Evolutionary conservation across 495 filamentous ascomycete species (phyloP).

Genomic region (Amorphotheca resinae): DNA sequence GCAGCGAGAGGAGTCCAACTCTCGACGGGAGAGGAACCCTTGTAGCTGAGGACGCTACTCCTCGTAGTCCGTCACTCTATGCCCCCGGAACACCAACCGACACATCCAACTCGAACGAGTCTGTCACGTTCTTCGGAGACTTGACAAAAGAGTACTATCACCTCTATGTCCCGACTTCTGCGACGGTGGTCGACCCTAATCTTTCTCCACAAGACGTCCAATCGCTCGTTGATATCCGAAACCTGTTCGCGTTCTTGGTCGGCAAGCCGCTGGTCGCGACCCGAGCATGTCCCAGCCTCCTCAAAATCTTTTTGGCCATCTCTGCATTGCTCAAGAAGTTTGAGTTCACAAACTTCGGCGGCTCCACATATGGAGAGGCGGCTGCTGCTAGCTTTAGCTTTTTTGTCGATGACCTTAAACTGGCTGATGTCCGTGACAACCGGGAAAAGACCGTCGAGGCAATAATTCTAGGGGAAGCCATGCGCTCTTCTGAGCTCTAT

Average conservation of each 20-base stretch:
- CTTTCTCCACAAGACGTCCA: constrained; percentile 46
- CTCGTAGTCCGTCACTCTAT: constrained; percentile 28
- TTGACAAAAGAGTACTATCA: constrained; percentile 42
- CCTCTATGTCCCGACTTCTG: constrained; percentile 51
- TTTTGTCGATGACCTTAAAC: constrained; percentile 59
- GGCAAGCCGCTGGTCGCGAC: constrained; percentile 74
- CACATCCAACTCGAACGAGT: constrained; percentile 15
- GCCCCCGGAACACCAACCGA: constrained; percentile 25
- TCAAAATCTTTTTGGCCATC: constrained; percentile 62
- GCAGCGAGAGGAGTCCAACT: constrained; percentile 9
- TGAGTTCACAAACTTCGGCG: constrained; percentile 69
- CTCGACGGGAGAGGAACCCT: constrained; percentile 11
- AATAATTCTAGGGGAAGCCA: constrained; percentile 72
- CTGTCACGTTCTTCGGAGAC: constrained; percentile 25
- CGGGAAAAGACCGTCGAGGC: constrained; percentile 86
- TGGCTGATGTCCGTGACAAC: constrained; percentile 72
- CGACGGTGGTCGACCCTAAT: constrained; percentile 22
- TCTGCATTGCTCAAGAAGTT: constrained; percentile 56
- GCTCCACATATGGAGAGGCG: constrained; percentile 67
- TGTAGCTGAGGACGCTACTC: constrained; percentile 27
- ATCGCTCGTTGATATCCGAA: constrained; percentile 63
- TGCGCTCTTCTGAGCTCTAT: constrained; percentile 72
- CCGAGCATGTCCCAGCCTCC: constrained; percentile 49
- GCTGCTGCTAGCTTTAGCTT: constrained; percentile 62
- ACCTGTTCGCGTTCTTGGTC: constrained; percentile 81